phyloP scores from a whole-genome alignment of 2,329 filamentous ascomycete species.

The Lasiodiplodia sp. region DNA sequence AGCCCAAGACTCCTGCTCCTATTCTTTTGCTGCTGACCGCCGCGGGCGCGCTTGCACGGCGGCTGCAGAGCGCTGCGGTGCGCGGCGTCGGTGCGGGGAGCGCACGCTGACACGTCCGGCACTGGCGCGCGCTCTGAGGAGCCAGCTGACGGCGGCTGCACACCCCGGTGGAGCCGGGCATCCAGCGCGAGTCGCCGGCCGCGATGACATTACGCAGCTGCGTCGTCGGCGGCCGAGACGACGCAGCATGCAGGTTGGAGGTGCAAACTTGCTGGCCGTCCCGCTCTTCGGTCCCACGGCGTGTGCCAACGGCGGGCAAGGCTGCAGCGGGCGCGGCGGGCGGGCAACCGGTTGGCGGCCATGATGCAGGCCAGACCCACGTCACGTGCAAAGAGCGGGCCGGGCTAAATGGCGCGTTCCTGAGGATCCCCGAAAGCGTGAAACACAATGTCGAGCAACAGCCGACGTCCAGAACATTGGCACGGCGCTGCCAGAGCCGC shows the following conservation, averaged over 20 bases:
- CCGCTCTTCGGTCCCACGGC: slow-evolving; percentile 9
- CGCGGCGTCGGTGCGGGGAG: neutral
- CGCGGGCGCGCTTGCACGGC: slow-evolving; percentile 2
- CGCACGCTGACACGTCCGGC: slow-evolving; percentile 8
- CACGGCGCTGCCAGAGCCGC: slow-evolving; percentile 12
- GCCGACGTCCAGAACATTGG: slow-evolving; percentile 17
- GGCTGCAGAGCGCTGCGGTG: neutral
- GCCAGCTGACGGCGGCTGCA: slow-evolving; percentile 25
- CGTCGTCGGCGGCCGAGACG: slow-evolving; percentile 5
- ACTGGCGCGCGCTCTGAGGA: slow-evolving; percentile 1
- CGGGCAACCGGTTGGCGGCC: slow-evolving; percentile 17
- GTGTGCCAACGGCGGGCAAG: slow-evolving; percentile 18
- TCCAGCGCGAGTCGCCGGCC: slow-evolving; percentile 1
- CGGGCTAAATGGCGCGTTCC: slow-evolving; percentile 23
- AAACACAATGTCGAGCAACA: slow-evolving; percentile 1
- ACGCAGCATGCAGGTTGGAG: neutral
- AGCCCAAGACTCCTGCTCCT: slow-evolving; percentile 20
- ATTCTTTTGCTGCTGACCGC: slow-evolving; percentile 14
- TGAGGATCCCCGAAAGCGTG: slow-evolving; percentile 24
- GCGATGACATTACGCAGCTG: slow-evolving; percentile 19
- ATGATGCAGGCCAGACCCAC: neutral
- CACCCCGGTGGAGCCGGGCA: slow-evolving; percentile 9
- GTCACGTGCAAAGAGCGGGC: slow-evolving; percentile 3
- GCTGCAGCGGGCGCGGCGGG: slow-evolving; percentile 20
- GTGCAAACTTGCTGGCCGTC: slow-evolving; percentile 6